phyloP scores from a whole-genome alignment of 495 filamentous ascomycete species.

The Letharia columbiana region DNA sequence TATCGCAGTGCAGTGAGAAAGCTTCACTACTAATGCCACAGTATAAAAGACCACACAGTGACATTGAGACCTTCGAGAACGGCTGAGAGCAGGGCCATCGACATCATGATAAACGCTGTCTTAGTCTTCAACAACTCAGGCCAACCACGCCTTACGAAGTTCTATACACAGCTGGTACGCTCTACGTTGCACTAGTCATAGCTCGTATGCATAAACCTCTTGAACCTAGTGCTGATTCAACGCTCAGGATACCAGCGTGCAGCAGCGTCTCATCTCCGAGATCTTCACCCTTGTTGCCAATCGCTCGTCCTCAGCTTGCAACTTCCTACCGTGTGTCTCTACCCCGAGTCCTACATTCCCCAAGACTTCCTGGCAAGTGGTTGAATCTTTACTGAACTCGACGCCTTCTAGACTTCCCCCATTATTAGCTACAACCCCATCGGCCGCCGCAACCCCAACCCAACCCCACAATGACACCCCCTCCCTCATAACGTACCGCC shows the following conservation, averaged over 20 bases:
- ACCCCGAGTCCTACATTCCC: not conserved
- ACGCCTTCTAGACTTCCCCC: slow-evolving; percentile 49
- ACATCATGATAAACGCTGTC: slow-evolving; percentile 94
- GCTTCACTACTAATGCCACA: not conserved
- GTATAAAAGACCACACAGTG: not conserved
- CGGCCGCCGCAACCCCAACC: slow-evolving; percentile 33
- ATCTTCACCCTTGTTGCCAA: slow-evolving; percentile 96
- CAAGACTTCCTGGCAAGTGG: not conserved
- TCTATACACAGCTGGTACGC: slow-evolving; percentile 92
- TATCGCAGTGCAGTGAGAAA: not conserved
- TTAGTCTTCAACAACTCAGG: slow-evolving; percentile 98
- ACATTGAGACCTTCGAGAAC: not conserved
- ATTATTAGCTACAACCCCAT: slow-evolving; percentile 52
- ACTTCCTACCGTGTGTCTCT: slow-evolving; percentile 67
- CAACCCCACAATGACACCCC: slow-evolving; percentile 74
- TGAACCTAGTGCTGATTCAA: slow-evolving; percentile 12
- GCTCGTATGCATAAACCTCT: not conserved
- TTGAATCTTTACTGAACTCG: not conserved
- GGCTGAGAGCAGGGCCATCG: not conserved
- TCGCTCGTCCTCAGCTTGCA: slow-evolving; percentile 80
- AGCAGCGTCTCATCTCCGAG: slow-evolving; percentile 92
- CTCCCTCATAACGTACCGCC: slow-evolving; percentile 92
- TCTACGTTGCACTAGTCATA: not conserved
- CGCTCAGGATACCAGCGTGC: slow-evolving; percentile 78
- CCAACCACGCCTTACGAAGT: slow-evolving; percentile 92